A percentile compares a stretch with the other conserved stretches of the same genome.
Evolutionary conservation across 441 rosid species (phyloP).

Genomic region (Daphne laureola): DNA sequence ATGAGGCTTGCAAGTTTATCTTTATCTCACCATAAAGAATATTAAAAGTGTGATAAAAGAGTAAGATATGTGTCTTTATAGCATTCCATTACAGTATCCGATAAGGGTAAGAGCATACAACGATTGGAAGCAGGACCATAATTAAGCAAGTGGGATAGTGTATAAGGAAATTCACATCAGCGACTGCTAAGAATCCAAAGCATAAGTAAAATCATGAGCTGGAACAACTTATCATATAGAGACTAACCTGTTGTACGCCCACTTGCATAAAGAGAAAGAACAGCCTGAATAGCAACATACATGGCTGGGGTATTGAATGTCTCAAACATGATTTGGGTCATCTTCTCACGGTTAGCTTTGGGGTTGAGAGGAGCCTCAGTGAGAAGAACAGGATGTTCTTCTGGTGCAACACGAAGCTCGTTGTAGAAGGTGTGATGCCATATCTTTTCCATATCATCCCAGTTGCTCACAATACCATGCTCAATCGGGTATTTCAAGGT

Average conservation of each 20-base stretch:
- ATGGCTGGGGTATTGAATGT: constrained; percentile 35
- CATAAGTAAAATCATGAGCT: too few relatives aligned
- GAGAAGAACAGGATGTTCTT: constrained; percentile 31
- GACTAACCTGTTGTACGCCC: constrained; percentile 41
- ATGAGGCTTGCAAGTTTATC: too few relatives aligned
- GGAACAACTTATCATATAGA: too few relatives aligned
- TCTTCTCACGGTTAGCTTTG: constrained; percentile 36
- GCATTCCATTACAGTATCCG: too few relatives aligned
- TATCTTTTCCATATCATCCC: constrained; percentile 41
- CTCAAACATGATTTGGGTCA: constrained; percentile 42
- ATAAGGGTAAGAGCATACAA: too few relatives aligned
- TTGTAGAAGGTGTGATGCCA: constrained; percentile 46
- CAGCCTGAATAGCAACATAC: constrained; percentile 42
- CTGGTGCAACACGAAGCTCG: constrained; percentile 38
- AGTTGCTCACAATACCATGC: constrained; percentile 46
- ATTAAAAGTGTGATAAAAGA: too few relatives aligned
- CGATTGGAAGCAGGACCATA: neutral
- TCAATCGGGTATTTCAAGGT: constrained; percentile 44
- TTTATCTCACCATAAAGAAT: too few relatives aligned
- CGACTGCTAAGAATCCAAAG: too few relatives aligned
- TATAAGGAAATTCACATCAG: neutral
- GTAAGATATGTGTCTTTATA: too few relatives aligned
- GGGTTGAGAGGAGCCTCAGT: constrained; percentile 38
- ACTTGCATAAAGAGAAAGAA: constrained; percentile 42
- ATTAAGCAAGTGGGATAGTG: neutral